Conservation (phyloP, 2,329 filamentous ascomycete genomes). For the Fusarium udum region DNA sequence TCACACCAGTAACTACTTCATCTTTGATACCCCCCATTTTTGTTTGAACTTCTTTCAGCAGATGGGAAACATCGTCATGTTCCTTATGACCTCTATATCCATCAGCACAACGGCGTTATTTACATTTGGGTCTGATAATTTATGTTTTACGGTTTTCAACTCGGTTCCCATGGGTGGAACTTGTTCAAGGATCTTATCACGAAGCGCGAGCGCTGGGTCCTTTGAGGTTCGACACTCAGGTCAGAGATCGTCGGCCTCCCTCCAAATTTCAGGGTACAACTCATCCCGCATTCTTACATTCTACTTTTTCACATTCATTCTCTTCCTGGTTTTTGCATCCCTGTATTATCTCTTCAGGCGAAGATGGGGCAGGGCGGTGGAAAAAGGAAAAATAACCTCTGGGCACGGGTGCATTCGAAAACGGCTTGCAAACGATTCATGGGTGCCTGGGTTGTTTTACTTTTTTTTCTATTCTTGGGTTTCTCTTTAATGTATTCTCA, state of each 20-base stretch:
- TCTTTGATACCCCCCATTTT: constrained; percentile 51
- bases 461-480: constrained; percentile 1
- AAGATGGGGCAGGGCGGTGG: constrained; percentile 17
- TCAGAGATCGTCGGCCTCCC: not conserved
- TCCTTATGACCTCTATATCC: constrained; percentile 45
- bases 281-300: constrained; percentile 1
- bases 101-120: constrained; percentile 45
- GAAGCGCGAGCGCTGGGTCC: constrained; percentile 19
- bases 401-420: constrained; percentile 22
- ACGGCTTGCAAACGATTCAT: constrained; percentile 18
- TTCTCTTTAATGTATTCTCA: constrained; percentile 25
- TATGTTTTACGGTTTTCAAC: constrained; percentile 38
- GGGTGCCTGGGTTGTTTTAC: constrained; percentile 1
- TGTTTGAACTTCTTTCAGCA: constrained; percentile 40
- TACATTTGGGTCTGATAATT: constrained; percentile 39
- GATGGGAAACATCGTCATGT: constrained; percentile 44
- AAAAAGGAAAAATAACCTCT: constrained; percentile 23
- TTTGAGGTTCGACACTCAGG: not conserved
- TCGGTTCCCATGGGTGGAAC: constrained; percentile 16
- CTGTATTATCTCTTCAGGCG: constrained; percentile 13
- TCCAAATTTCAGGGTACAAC: constrained; percentile 32
- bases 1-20: constrained; percentile 46
- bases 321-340: constrained; percentile 10
- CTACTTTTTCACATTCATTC: constrained; percentile 3
- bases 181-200: constrained; percentile 21